Conservation (phyloP, 2,329 filamentous ascomycete genomes). For the Aspergillus costaricaensis region DNA sequence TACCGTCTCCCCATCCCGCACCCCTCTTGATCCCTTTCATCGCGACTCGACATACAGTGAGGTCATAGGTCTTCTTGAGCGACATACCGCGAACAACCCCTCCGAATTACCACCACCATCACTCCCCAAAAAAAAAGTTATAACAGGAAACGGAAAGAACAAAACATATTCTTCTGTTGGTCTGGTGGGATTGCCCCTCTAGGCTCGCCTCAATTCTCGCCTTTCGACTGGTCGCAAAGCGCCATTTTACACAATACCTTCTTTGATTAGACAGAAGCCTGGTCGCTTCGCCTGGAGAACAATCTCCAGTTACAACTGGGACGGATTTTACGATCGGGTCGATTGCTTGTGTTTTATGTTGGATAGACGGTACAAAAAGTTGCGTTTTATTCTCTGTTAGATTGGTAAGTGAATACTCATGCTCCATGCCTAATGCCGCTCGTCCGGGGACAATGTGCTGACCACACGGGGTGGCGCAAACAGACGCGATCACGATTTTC, state of each 20-base stretch:
- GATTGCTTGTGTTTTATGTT: constrained; percentile 30
- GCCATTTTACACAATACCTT: constrained; percentile 12
- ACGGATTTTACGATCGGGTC: constrained; percentile 22
- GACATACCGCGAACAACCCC: constrained; percentile 11
- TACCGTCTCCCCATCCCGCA: constrained; percentile 29
- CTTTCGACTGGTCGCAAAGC: constrained; percentile 21
- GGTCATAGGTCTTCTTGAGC: constrained; percentile 16
- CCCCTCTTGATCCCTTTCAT: constrained; percentile 13
- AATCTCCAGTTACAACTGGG: constrained; percentile 12
- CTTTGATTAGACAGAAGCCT: constrained; percentile 29
- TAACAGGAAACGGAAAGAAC: constrained; percentile 6
- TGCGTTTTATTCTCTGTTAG: constrained; percentile 26
- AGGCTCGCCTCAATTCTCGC: constrained; percentile 15
- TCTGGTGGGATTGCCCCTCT: constrained; percentile 12
- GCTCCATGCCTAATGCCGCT: constrained; percentile 4
- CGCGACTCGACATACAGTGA: constrained; percentile 16
- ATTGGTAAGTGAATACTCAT: constrained; percentile 32
- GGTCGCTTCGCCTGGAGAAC: constrained; percentile 28
- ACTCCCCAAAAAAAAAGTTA: no score
- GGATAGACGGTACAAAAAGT: constrained; percentile 32
- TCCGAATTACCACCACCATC: background rate
- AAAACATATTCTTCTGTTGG: constrained; percentile 10
- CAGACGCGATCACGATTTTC: constrained; percentile 35
- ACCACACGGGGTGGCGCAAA: constrained; percentile 10
- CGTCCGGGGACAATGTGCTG: constrained; percentile 11